These are phyloP conservation scores for Penicillium digitatum DNA, from an alignment of 2,329 filamentous ascomycete species.

Conservation along the genomic window DNA sequence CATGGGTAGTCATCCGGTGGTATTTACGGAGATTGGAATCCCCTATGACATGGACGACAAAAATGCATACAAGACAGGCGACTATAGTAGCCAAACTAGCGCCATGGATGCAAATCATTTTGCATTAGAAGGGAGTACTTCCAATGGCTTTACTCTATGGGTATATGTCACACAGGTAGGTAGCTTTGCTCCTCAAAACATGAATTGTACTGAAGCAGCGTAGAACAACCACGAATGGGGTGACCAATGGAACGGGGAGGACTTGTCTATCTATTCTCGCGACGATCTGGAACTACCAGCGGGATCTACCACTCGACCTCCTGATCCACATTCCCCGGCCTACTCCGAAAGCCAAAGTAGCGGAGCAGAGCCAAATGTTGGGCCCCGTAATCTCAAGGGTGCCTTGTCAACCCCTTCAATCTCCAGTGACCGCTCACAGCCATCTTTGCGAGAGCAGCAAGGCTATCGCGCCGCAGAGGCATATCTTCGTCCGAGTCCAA, in stretches of 20 bases:
- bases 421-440: conserved; percentile 53
- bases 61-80: conserved; percentile 88
- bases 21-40: conserved; percentile 94
- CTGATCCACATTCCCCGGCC: conserved; percentile 46
- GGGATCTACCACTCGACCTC: conserved; percentile 27
- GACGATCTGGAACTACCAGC: conserved; percentile 66
- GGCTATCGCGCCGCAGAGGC: conserved; percentile 90
- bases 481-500: conserved; percentile 80
- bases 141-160: conserved; percentile 88
- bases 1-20: conserved; percentile 80
- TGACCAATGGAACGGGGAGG: conserved; percentile 96
- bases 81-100: conserved; percentile 86
- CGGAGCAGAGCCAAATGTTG: conserved; percentile 52
- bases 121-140: conserved; percentile 75
- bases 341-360: conserved; percentile 53
- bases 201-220: neutral
- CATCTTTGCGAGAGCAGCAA: conserved; percentile 58
- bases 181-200: neutral
- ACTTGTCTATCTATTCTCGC: conserved; percentile 80
- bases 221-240: conserved; percentile 84
- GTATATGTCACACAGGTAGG: conserved; percentile 68
- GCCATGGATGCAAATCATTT: conserved; percentile 97
- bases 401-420: conserved; percentile 58
- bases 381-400: conserved; percentile 69
- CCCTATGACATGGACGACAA: conserved; percentile 99